Evolutionary conservation across 2,329 filamentous ascomycete species (phyloP).

Genomic region (Ascochyta koolunga): DNA sequence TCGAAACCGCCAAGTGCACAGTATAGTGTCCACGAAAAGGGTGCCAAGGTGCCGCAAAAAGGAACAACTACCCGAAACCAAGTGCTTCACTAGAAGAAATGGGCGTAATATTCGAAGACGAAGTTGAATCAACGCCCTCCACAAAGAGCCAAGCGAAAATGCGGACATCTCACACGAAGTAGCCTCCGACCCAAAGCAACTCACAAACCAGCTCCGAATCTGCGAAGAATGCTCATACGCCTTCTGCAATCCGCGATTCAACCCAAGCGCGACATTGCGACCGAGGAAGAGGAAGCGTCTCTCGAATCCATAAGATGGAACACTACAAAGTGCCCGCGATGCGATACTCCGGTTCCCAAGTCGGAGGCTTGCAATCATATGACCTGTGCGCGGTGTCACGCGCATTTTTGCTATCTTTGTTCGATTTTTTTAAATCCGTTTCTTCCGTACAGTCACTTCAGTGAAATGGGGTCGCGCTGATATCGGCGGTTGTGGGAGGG

Average conservation of each 20-base stretch:
- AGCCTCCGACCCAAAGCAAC: background rate
- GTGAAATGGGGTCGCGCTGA: background rate
- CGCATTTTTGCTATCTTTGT: slow-evolving; percentile 6
- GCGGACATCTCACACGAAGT: background rate
- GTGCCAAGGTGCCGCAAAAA: background rate
- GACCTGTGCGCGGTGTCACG: background rate
- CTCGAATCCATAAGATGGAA: background rate
- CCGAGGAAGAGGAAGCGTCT: background rate
- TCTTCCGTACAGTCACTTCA: background rate
- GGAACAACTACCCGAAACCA: background rate
- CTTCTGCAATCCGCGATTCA: background rate
- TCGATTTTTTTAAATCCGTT: background rate
- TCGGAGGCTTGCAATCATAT: slow-evolving; percentile 5
- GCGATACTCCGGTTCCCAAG: background rate
- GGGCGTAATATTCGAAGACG: background rate
- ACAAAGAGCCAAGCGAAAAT: background rate
- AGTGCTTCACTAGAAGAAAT: background rate
- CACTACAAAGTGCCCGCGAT: background rate
- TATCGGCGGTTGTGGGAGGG: slow-evolving; percentile 1
- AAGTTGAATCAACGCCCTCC: background rate
- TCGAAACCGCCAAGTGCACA: background rate
- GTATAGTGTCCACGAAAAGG: slow-evolving; percentile 3
- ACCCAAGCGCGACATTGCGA: background rate
- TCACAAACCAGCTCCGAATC: background rate
- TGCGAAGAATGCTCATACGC: slow-evolving; percentile 8